Base-by-base conservation (phyloP, 2,329 filamentous ascomycete genomes). In the Cytospora paraplurivora region DNA sequence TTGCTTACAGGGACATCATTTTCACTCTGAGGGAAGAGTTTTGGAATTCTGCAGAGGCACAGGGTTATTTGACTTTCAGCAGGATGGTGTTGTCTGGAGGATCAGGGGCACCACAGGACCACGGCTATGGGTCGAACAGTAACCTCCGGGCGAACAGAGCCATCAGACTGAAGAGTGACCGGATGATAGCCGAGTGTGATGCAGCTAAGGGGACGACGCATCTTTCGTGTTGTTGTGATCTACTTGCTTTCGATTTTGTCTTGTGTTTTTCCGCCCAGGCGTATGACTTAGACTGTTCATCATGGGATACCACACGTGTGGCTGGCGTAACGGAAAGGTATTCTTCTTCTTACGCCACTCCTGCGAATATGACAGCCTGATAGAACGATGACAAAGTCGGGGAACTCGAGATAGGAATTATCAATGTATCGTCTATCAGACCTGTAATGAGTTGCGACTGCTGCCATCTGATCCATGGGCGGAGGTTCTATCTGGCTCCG, bases 231-330 rank as follows among this genome's bases (percentile, higher is more conserved):
- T 47, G n/a, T 10, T 47, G 21, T 47, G 32, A 33, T 44, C 15
- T 38, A n/a, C 37, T 37, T 10, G 41, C 32, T 57, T 33, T 49
- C 10, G 11, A 19, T 57, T 59, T 51, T 11, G 12, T 57, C 19
- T 8, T 35, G 33, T 53, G 15, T 53, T 27, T n/a, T 27, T 52
- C 13, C 21, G 38, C 33, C 59, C 19, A 55, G 58, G 59, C 49
- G 51, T 61, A 44, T 55, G 19, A 61, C 49, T 55, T 60, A 61
- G 59, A 61, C 58, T 61, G 59, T 61, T 53, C 49, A 44, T 53
- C 33, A 19, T 32, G 52, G 59, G 59, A 21, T 17, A 50, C 41
- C 52, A 55, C 32, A 55, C 32, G 33, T 34, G 35, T 50, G 58
- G 59, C 51, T 32, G 51, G 51, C 41, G 15, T 49, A 37, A 32